A percentile compares a stretch with the other conserved stretches of the same genome.
Conservation (phyloP, 2,329 filamentous ascomycete species). For the Ophiognomonia clavigignenti-juglandacearum region DNA sequence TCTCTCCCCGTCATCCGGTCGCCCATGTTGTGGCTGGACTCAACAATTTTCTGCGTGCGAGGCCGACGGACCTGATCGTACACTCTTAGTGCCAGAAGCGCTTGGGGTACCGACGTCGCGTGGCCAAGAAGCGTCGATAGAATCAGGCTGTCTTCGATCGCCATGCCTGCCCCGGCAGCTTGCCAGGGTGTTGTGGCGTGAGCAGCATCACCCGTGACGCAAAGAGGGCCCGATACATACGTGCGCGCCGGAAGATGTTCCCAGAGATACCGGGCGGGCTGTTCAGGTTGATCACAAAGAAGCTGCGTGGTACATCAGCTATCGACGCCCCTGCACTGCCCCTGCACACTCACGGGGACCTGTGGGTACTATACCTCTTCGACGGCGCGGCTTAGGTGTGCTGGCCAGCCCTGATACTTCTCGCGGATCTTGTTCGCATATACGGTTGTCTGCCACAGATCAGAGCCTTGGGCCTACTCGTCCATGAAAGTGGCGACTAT, state of each 20-base stretch:
- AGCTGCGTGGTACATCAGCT: constrained; percentile 10
- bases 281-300: constrained; percentile 19
- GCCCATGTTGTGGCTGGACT: constrained; percentile 1
- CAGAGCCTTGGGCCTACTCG: background rate
- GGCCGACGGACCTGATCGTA: background rate
- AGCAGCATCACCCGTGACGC: constrained; percentile 19
- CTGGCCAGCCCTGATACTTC: background rate
- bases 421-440: background rate
- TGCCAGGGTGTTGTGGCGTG: constrained; percentile 4
- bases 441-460: background rate
- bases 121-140: constrained; percentile 2
- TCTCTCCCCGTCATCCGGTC: background rate
- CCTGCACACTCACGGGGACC: too few species aligned
- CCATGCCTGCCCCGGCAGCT: background rate
- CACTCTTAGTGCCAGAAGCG: background rate
- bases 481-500: background rate
- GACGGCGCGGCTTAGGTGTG: background rate
- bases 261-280: constrained; percentile 20
- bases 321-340: too few species aligned
- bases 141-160: constrained; percentile 1
- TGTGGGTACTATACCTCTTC: too few species aligned
- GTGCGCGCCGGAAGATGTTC: constrained; percentile 19
- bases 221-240: constrained; percentile 19
- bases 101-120: background rate
- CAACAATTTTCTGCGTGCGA: constrained; percentile 4